Percentiles rank a stretch among this genome's conserved stretches.
phyloP scores from a whole-genome alignment of 129 eudicot species.

The Artemisia annua region DNA sequence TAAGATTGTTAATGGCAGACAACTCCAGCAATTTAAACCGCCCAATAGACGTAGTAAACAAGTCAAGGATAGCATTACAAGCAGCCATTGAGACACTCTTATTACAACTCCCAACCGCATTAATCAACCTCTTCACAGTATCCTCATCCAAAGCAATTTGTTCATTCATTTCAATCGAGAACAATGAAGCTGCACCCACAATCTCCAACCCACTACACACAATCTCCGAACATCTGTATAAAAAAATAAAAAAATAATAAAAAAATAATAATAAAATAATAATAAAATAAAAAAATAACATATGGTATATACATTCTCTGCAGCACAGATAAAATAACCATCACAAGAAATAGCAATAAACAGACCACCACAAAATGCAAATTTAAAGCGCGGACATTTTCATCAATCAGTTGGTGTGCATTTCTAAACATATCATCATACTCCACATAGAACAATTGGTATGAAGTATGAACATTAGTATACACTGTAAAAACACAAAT shows the following conservation, averaged over 20 bases:
- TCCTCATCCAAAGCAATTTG: conserved; percentile 63
- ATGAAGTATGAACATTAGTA: too few relatives aligned
- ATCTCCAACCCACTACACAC: conserved; percentile 43
- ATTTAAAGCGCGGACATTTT: background rate
- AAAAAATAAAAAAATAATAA: too few relatives aligned
- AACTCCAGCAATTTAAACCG: conserved; percentile 46
- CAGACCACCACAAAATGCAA: conserved; percentile 7
- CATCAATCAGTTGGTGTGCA: conserved; percentile 28
- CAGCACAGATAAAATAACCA: too few relatives aligned
- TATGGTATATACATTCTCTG: too few relatives aligned
- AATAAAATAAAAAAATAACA: too few relatives aligned
- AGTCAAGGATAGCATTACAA: conserved; percentile 67
- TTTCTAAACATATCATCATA: background rate
- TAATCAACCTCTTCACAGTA: conserved; percentile 52
- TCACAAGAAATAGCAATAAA: background rate
- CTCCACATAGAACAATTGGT: background rate
- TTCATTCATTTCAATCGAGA: conserved; percentile 68
- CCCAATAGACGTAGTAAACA: conserved; percentile 58
- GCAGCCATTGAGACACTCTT: conserved; percentile 50
- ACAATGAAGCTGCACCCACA: conserved; percentile 58
- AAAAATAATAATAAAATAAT: too few relatives aligned
- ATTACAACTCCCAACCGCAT: conserved; percentile 32
- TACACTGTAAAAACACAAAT: too few relatives aligned
- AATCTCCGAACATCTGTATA: conserved; percentile 45
- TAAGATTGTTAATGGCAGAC: conserved; percentile 47